Conservation (phyloP, 768 basidiomycete genomes). For the Lyophyllum decastes region DNA sequence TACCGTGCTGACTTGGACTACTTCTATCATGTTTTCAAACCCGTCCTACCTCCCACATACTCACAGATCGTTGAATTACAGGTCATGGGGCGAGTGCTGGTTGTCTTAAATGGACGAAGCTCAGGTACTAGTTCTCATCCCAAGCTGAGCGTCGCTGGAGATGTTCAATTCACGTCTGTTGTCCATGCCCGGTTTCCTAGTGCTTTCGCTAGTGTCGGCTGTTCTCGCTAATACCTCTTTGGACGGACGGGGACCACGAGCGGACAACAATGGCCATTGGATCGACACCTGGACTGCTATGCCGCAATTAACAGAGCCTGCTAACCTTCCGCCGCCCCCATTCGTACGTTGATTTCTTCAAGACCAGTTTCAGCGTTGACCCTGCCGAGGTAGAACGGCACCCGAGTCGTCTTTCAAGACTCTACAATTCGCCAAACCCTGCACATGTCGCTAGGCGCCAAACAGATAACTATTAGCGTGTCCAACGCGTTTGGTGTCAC, state of each 20-base stretch:
- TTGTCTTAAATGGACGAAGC: not conserved
- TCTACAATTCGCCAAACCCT: slow-evolving; percentile 52
- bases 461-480: slow-evolving; percentile 43
- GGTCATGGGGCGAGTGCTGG: not conserved
- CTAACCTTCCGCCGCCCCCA: slow-evolving; percentile 36
- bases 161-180: not conserved
- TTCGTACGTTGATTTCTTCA: slow-evolving; percentile 20
- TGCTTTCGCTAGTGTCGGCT: not conserved
- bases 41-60: not conserved
- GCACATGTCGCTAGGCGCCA: slow-evolving; percentile 39
- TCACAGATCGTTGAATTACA: not conserved
- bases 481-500: slow-evolving; percentile 50
- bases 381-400: slow-evolving; percentile 11
- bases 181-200: not conserved
- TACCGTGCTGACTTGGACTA: no score
- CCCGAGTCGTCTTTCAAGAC: slow-evolving; percentile 39
- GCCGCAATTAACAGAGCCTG: slow-evolving; percentile 40
- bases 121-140: not conserved
- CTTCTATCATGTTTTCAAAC: not conserved
- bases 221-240: not conserved
- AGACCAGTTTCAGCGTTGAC: not conserved
- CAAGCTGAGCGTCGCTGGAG: not conserved
- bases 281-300: slow-evolving; percentile 38
- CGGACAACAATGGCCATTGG: slow-evolving; percentile 19
- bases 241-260: not conserved